Base-by-base conservation (phyloP, 306 rosid genomes). In the Castanospermum australe region DNA sequence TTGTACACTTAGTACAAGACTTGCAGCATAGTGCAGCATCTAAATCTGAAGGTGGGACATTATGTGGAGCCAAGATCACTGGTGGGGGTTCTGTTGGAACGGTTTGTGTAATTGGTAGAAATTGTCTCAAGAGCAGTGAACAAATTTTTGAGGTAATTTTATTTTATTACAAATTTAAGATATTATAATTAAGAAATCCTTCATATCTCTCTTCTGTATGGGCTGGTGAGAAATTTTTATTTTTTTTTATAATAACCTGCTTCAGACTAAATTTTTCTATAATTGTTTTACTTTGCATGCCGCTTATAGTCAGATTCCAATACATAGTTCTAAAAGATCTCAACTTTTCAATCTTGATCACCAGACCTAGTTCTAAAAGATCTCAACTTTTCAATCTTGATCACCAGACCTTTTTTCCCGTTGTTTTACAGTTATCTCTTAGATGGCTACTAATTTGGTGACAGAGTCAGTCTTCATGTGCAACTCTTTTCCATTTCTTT, bases 11-110 rank as follows among this genome's bases (percentile, higher is more conserved):
- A 55, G 97, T 95, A 4, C 99, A 95, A 79, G 92, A 89, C 73
- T 68, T 88, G 80, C 97, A 91, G 81, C 95, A 92, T 35, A 82
- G 88, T 51, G 84, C 89, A 69, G 54, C 77, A 1, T 86, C 96
- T 1, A 85, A 87, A 85, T 45, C 87, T 25, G 92, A 87, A 14
- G 92, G 89, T 1, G 94, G 93, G 21, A 90, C 97, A 3, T 79
- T 92, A 73, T 88, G 36, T 13, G 99, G 99, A 76, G 98, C 97
- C 28, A 92, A 92, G 89, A 92, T 95, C 67, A 95, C 98, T 0
- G 99, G 99, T n/a, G 99, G 96, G 13, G 98, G 98, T 72, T 93
- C 96, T 0, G 94, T 96, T 30, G 99, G 99, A 86, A 94, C 99
- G 0, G 99, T 91, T 75, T 89, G 99, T 67, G 97, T 83, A 21